These are phyloP conservation scores for Solanum lycopersicoides DNA, from an alignment of 257 asterid genomes.

Conservation along the genomic window DNA sequence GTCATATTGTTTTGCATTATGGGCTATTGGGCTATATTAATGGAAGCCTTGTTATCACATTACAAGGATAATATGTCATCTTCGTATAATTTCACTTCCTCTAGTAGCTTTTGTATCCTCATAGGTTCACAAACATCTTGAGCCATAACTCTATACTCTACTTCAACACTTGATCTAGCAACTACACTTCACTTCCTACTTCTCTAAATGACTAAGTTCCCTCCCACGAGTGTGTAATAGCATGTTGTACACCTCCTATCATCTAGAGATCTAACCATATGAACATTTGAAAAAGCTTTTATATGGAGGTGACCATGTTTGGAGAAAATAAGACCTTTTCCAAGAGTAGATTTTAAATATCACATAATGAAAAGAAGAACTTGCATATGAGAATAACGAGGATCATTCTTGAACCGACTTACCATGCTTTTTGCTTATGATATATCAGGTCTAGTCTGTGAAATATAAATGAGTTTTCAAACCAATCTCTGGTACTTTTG, in stretches of 20 bases:
- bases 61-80: neutral
- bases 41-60: neutral
- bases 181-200: neutral
- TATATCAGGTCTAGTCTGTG: neutral
- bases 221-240: neutral
- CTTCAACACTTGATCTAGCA: neutral
- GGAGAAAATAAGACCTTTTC: neutral
- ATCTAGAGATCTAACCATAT: neutral
- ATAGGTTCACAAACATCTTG: neutral
- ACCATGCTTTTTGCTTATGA: neutral
- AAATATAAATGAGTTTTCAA: neutral
- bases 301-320: neutral
- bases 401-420: neutral
- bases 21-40: neutral
- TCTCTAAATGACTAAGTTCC: neutral
- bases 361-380: neutral
- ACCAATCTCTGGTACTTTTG: neutral
- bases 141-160: neutral
- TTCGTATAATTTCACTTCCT: neutral
- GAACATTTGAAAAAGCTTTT: neutral
- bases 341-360: neutral
- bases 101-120: neutral
- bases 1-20: neutral
- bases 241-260: neutral
- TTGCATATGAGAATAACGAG: neutral